Evolutionary conservation across 257 asterid genomes (phyloP).

Genomic region (Cynanchum wilfordii): DNA sequence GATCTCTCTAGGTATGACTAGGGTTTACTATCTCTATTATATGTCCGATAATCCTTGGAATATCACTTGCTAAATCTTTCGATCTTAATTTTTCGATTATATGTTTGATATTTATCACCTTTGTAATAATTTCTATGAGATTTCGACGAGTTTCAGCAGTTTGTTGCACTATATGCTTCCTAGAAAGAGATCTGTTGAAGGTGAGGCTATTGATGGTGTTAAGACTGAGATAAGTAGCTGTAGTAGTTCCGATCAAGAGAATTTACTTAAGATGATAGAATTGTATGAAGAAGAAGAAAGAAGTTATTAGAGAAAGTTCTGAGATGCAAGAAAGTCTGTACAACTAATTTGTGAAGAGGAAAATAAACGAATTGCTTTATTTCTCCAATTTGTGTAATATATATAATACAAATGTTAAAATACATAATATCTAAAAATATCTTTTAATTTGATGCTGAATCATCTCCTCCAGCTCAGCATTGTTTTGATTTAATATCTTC

Average conservation of each 20-base stretch:
- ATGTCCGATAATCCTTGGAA: constrained; percentile 29
- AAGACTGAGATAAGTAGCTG: constrained; percentile 11
- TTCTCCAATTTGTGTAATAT: too few species aligned
- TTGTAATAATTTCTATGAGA: constrained; percentile 41
- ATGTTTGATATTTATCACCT: constrained; percentile 30
- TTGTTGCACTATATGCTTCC: constrained; percentile 95
- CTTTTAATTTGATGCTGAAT: too few species aligned
- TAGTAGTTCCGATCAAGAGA: constrained; percentile 35
- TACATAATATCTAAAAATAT: too few species aligned
- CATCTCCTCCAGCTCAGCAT: too few species aligned
- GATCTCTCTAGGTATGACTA: too few species aligned
- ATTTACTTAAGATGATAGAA: constrained; percentile 48
- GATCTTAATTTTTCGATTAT: constrained; percentile 18
- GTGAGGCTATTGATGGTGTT: constrained; percentile 61
- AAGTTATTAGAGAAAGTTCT: too few species aligned
- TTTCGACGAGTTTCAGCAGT: constrained; percentile 51
- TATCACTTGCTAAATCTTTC: constrained; percentile 18
- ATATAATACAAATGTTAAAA: too few species aligned
- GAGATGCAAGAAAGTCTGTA: too few species aligned
- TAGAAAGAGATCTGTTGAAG: constrained; percentile 90
- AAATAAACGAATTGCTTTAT: too few species aligned
- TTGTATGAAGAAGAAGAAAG: too few species aligned
- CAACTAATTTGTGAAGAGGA: too few species aligned
- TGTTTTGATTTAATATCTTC: too few species aligned
- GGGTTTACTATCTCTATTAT: constrained; percentile 19